Evolutionary conservation across 345 rosid genomes (phyloP), one percentile per base, ranked within the genome.

Genomic region (Citrus glauca): DNA sequence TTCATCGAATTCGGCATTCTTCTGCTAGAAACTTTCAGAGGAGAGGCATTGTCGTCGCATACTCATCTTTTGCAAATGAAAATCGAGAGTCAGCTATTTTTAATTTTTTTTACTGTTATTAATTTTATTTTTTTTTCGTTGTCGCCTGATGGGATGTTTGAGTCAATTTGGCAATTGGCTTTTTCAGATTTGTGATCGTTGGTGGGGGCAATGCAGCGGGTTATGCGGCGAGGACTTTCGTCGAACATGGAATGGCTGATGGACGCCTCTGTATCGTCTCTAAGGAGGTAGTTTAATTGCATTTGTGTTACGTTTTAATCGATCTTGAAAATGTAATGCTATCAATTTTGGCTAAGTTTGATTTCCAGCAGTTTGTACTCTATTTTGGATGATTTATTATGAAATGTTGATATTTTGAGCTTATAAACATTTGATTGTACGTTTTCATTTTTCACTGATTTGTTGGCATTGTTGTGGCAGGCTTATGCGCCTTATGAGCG

Each of bases 121-220:
- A 32, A 42, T 25, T 0, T 50, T 66, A 10, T 11, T 45, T 64
- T 32, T 27, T 28, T 28, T 32, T 45, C 17, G 27, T 45, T 6
- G 45, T 30, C 4, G 2, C n/a, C 27, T 8, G 25, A 53, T 0
- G 30, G 45, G 17, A 45, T 75, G 71, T 35, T 28, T 20, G 76
- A 59, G 57, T 73, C 40, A 33, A 65, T 80, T 24, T 33, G 5
- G 28, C 16, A 19, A 30, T 38, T 33, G 73, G 6, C 8, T 9
- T 68, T 62, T 19, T 9, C 59, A 92, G 97, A 87, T 92, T 82
- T 85, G 93, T 95, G 83, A 92, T 92, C 37, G 88, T 95, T 78
- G 99, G 99, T 30, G 99, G 99, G 27, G 99, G 99, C 27, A 95
- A 95, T 88, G 91, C 99, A n/a, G 98, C 98, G 10, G 99, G 99